Evolutionary conservation across 768 basidiomycete species (phyloP).

Genomic region (Podaxis sp.): DNA sequence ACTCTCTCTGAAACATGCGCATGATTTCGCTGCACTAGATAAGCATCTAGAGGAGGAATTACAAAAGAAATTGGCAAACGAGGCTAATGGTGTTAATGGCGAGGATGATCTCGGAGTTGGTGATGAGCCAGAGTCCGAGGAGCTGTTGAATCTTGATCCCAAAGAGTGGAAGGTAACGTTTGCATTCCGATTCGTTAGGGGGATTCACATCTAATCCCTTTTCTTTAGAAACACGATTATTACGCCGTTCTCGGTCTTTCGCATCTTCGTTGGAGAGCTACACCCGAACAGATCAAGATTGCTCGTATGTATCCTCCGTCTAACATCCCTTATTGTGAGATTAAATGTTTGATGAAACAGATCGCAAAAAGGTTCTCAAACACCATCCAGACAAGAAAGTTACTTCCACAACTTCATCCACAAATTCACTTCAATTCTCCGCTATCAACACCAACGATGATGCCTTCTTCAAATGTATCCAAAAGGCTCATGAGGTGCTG

Average conservation of each 20-base stretch:
- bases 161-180: constrained; percentile 91
- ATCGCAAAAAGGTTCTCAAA: constrained; percentile 98
- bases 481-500: constrained; percentile 95
- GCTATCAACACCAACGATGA: constrained; percentile 88
- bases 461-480: constrained; percentile 99
- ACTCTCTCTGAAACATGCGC: constrained; percentile 66
- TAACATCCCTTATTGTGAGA: not conserved
- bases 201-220: not conserved
- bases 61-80: constrained; percentile 44
- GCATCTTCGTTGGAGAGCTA: constrained; percentile 82
- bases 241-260: constrained; percentile 96
- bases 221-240: constrained; percentile 88
- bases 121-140: constrained; percentile 77
- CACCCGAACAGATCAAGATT: constrained; percentile 89
- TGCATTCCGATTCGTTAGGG: not conserved
- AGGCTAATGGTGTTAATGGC: constrained; percentile 35
- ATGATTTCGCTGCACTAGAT: constrained; percentile 85
- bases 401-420: constrained; percentile 23
- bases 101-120: constrained; percentile 92
- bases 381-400: constrained; percentile 98
- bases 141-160: constrained; percentile 75
- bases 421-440: constrained; percentile 36
- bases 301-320: constrained; percentile 69
- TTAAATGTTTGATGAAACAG: constrained; percentile 80
- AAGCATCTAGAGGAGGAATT: constrained; percentile 42